Conservation (phyloP, 1,284 basidiomycete genomes). For the Cryptococcus deneoformans region DNA sequence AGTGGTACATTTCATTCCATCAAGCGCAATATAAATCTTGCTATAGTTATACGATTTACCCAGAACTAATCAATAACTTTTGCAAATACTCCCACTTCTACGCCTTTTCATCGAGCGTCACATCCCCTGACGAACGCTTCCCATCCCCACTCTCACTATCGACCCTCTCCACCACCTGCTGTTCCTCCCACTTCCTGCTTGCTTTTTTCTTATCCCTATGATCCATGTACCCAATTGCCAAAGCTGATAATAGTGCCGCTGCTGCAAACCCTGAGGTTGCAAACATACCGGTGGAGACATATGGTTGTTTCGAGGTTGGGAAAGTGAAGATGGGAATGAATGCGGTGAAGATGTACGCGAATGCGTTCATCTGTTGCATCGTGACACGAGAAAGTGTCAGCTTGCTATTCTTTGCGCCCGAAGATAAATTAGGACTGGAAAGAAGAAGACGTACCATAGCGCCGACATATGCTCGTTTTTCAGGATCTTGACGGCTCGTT, state of each 20-base stretch:
- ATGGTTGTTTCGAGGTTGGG: slow-evolving; percentile 27
- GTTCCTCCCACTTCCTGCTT: not conserved
- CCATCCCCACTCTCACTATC: not conserved
- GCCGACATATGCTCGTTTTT: slow-evolving; percentile 30
- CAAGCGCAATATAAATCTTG: too few relatives aligned
- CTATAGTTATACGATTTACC: too few relatives aligned
- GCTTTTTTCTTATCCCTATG: slow-evolving; percentile 18
- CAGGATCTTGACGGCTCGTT: slow-evolving; percentile 26
- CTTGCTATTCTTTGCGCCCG: not conserved
- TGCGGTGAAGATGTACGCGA: slow-evolving; percentile 30
- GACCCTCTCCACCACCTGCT: not conserved
- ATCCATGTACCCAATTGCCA: slow-evolving; percentile 25
- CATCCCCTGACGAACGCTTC: not conserved
- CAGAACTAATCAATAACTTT: too few relatives aligned
- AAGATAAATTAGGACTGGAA: not conserved
- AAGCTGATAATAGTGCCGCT: slow-evolving; percentile 13
- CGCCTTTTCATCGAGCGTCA: too few relatives aligned
- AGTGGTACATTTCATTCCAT: too few relatives aligned
- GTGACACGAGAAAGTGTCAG: not conserved
- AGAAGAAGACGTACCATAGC: slow-evolving; percentile 17
- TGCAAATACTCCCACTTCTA: too few relatives aligned
- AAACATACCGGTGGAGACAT: slow-evolving; percentile 26
- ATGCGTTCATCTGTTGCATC: slow-evolving; percentile 24
- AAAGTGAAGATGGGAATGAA: slow-evolving; percentile 36
- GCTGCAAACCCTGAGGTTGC: slow-evolving; percentile 25